Percentiles rank a stretch among this genome's conserved stretches.
Conservation (phyloP, 2,329 filamentous ascomycete genomes). For the Xylariaceae sp. region DNA sequence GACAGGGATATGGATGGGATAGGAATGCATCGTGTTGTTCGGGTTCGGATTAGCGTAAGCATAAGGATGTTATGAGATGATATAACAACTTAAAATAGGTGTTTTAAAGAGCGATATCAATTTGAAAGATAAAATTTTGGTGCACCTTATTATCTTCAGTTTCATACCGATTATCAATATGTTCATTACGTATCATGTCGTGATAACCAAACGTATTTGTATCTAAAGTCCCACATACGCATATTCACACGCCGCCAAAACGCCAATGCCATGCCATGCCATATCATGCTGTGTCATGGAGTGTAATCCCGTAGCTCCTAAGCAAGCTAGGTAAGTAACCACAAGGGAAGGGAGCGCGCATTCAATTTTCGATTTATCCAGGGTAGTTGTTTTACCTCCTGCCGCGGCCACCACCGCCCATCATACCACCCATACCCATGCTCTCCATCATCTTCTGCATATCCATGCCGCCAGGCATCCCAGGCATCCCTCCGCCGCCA, state of each 20-base stretch:
- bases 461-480: constrained; percentile 74
- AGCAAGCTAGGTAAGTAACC: background rate
- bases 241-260: constrained; percentile 13
- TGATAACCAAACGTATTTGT: background rate
- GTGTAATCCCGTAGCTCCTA: background rate
- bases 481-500: constrained; percentile 59
- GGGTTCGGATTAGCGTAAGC: too few relatives aligned
- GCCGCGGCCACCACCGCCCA: constrained; percentile 50
- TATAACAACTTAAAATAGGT: too few relatives aligned
- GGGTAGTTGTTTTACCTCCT: constrained; percentile 31
- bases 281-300: background rate
- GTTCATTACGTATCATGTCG: background rate
- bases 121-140: too few relatives aligned
- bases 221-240: constrained; percentile 2
- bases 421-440: constrained; percentile 69
- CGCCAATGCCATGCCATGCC: constrained; percentile 27
- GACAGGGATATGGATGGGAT: too few relatives aligned
- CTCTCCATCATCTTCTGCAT: constrained; percentile 83
- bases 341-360: background rate
- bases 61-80: too few relatives aligned
- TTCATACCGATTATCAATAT: constrained; percentile 1
- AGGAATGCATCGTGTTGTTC: background rate
- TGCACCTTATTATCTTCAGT: too few relatives aligned
- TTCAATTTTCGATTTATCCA: background rate
- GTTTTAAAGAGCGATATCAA: too few relatives aligned